phyloP scores from a whole-genome alignment of 345 rosid species.

The Sonneratia caseolaris region DNA sequence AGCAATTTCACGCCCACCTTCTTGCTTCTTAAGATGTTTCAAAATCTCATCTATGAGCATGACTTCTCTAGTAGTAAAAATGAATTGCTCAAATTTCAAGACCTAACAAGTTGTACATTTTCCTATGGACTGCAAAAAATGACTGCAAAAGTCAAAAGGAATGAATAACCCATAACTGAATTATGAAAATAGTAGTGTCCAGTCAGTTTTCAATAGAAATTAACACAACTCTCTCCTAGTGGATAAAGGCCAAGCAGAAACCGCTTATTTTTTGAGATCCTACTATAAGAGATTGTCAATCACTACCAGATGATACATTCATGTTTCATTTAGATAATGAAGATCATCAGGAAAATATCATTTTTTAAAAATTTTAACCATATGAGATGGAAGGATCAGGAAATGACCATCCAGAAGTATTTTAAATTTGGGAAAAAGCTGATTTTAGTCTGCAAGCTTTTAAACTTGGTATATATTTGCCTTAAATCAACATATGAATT shows the following conservation, averaged over 20 bases:
- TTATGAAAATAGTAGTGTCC: background rate
- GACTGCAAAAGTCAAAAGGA: background rate
- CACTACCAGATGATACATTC: too few relatives aligned
- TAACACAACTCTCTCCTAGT: background rate
- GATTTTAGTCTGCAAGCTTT: too few relatives aligned
- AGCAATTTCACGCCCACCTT: background rate
- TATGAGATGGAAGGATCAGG: background rate
- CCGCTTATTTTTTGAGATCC: too few relatives aligned
- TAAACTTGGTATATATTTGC: too few relatives aligned
- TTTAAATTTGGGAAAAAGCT: background rate
- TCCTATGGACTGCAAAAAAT: background rate
- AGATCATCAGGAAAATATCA: background rate
- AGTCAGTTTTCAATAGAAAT: background rate
- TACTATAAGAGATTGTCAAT: background rate
- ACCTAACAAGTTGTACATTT: background rate
- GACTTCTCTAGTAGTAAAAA: background rate
- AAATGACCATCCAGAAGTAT: background rate
- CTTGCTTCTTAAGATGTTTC: background rate
- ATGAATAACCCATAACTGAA: background rate
- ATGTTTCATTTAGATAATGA: too few relatives aligned
- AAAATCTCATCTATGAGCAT: background rate
- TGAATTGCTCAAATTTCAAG: background rate
- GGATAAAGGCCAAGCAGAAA: too few relatives aligned
- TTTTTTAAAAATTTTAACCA: background rate
- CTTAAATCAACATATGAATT: too few relatives aligned